phyloP scores from a whole-genome alignment of 768 basidiomycete species.

The Psilocybe cyanescens region DNA sequence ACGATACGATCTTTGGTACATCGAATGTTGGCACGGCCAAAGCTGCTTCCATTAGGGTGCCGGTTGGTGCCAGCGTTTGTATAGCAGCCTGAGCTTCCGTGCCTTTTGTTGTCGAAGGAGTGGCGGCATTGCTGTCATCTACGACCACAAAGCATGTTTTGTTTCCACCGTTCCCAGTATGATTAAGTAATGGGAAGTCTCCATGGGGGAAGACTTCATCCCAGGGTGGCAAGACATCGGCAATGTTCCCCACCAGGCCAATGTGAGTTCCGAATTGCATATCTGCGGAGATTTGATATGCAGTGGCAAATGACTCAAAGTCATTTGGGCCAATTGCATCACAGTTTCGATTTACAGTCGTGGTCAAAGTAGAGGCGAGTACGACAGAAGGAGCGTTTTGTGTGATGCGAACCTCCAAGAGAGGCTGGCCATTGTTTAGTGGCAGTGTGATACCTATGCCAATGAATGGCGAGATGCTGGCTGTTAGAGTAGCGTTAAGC shows the following conservation, averaged over 20 bases:
- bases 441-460: slow-evolving; percentile 3
- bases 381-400: not conserved
- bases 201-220: slow-evolving; percentile 1
- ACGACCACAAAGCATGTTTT: slow-evolving; percentile 1
- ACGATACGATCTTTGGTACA: slow-evolving; percentile 4
- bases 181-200: not conserved
- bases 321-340: slow-evolving; percentile 1
- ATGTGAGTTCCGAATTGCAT: slow-evolving; percentile 1
- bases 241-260: not conserved
- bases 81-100: not conserved
- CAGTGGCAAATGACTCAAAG: slow-evolving; percentile 5
- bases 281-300: slow-evolving; percentile 3
- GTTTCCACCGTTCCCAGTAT: not conserved
- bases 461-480: slow-evolving; percentile 4
- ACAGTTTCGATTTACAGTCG: not conserved
- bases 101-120: not conserved
- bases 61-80: slow-evolving; percentile 1
- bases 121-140: not conserved
- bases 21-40: slow-evolving; percentile 2
- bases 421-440: not conserved
- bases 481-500: not conserved
- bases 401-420: not conserved
- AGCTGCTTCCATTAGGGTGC: slow-evolving; percentile 1
- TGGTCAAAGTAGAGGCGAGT: not conserved
- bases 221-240: slow-evolving; percentile 1